phyloP scores from a whole-genome alignment of 75 land plant genomes.

The Selaginella moellendorffii region DNA sequence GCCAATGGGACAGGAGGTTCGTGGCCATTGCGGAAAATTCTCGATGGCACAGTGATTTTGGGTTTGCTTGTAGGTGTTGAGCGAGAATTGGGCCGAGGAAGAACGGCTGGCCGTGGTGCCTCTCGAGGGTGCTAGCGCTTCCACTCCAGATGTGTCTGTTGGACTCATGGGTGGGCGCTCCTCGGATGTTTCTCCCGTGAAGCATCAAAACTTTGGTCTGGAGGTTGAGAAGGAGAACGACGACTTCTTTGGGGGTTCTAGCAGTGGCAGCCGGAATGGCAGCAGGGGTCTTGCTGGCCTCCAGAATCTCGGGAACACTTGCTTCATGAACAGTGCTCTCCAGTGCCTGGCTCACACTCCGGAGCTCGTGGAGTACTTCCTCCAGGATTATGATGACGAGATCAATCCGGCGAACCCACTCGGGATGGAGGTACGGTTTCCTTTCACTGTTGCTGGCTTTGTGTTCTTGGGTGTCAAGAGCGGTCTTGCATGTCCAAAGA shows the following conservation, averaged over 20 bases:
- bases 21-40: too few species aligned
- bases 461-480: too few species aligned
- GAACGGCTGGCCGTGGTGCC: background rate
- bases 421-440: slow-evolving; percentile 53
- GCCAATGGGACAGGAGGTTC: too few species aligned
- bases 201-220: background rate
- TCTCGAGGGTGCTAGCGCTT: background rate
- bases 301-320: slow-evolving; percentile 74
- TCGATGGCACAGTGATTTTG: too few species aligned
- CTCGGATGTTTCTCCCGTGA: background rate
- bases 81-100: background rate
- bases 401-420: slow-evolving; percentile 59
- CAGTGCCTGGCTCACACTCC: slow-evolving; percentile 72
- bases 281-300: slow-evolving; percentile 49
- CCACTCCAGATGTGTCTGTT: background rate
- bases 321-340: slow-evolving; percentile 79
- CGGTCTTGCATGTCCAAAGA: too few species aligned
- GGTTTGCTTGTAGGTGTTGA: too few species aligned
- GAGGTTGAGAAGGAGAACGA: background rate
- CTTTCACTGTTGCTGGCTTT: too few species aligned
- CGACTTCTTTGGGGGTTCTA: background rate
- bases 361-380: slow-evolving; percentile 48
- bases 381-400: slow-evolving; percentile 47
- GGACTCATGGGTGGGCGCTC: background rate
- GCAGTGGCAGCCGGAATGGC: too few species aligned